phyloP scores from a whole-genome alignment of 2,329 filamentous ascomycete species.

The Tolypocladium album region DNA sequence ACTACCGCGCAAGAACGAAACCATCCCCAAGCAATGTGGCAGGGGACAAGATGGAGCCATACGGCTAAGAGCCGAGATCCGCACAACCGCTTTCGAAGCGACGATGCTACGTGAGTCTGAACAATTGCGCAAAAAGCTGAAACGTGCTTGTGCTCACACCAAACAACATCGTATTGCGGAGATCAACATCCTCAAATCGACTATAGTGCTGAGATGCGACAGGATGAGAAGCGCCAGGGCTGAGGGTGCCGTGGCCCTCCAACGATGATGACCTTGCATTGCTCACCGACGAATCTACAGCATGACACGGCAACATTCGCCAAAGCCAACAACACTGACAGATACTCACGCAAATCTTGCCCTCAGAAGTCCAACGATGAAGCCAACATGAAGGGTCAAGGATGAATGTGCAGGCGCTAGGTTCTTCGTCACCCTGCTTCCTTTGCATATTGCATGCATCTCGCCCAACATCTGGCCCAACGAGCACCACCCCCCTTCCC shows the following conservation, averaged over 20 bases:
- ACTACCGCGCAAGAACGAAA: background rate
- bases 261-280: background rate
- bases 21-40: background rate
- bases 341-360: background rate
- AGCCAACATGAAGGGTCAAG: background rate
- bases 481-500: background rate
- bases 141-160: background rate
- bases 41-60: background rate
- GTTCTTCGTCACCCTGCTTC: background rate
- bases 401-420: background rate
- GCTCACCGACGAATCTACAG: background rate
- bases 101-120: background rate
- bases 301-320: too few species aligned
- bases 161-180: background rate
- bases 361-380: background rate
- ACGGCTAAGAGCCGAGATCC: background rate
- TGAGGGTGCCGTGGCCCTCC: background rate
- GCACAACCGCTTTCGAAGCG: background rate
- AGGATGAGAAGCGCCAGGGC: background rate
- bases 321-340: background rate
- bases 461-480: background rate
- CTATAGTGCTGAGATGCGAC: background rate
- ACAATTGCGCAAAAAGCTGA: too few species aligned
- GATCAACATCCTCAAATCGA: background rate
- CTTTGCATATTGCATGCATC: background rate